These are phyloP conservation scores for Pseudogymnoascus sp. DNA, from an alignment of 2,329 filamentous ascomycete species.

Conservation along the genomic window DNA sequence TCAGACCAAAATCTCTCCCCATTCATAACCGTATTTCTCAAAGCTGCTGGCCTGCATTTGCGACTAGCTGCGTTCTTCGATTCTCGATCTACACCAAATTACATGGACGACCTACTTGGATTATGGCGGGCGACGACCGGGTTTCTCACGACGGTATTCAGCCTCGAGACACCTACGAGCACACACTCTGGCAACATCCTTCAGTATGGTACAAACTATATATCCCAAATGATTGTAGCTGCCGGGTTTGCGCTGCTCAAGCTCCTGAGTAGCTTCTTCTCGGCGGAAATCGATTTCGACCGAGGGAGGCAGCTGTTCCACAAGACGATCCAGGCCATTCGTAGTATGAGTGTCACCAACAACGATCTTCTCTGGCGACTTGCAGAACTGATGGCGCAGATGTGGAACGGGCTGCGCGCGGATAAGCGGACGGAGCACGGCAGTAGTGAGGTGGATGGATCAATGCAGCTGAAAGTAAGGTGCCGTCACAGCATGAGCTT, in stretches of 20 bases:
- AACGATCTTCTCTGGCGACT: slow-evolving; percentile 75
- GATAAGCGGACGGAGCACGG: slow-evolving; percentile 39
- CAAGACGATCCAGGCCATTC: slow-evolving; percentile 60
- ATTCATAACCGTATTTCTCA: slow-evolving; percentile 58
- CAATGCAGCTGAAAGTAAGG: slow-evolving; percentile 70
- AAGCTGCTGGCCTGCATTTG: slow-evolving; percentile 66
- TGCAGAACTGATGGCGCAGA: slow-evolving; percentile 78
- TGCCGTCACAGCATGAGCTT: slow-evolving; percentile 80
- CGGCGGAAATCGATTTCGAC: slow-evolving; percentile 61
- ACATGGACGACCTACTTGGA: slow-evolving; percentile 66
- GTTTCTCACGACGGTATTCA: slow-evolving; percentile 54
- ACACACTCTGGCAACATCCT: slow-evolving; percentile 42
- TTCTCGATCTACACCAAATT: slow-evolving; percentile 61
- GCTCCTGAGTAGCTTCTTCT: slow-evolving; percentile 69
- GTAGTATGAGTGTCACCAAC: slow-evolving; percentile 63
- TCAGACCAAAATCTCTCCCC: slow-evolving; percentile 48
- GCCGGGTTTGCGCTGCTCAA: slow-evolving; percentile 71
- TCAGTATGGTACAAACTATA: slow-evolving; percentile 63
- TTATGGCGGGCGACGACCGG: slow-evolving; percentile 64
- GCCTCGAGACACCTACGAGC: slow-evolving; percentile 45
- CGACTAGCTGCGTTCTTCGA: slow-evolving; percentile 76
- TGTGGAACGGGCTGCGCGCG: slow-evolving; percentile 58
- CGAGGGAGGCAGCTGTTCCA: slow-evolving; percentile 63
- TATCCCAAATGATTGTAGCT: slow-evolving; percentile 80
- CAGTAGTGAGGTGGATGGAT: slow-evolving; percentile 50